phyloP scores from a whole-genome alignment of 2,329 filamentous ascomycete species.

The Meredithiella fracta region DNA sequence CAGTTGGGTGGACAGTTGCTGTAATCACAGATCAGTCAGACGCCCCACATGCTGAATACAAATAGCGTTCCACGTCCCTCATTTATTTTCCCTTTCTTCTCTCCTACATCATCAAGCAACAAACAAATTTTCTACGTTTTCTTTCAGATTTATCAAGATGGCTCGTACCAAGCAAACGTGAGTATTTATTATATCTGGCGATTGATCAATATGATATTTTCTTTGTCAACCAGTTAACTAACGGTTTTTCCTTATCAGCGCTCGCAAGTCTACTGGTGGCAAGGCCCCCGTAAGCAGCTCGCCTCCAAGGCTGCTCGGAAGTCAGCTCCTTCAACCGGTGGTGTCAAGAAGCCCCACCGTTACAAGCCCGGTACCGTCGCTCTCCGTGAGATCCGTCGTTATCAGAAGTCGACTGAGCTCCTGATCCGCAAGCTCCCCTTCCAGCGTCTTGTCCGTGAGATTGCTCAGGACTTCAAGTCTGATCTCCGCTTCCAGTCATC shows the following conservation, averaged over 20 bases:
- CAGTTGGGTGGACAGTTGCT: neutral
- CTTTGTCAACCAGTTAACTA: neutral
- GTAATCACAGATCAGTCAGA: conserved; percentile 17
- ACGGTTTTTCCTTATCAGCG: conserved; percentile 18
- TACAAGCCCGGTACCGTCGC: conserved; percentile 88
- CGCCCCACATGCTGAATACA: conserved; percentile 18
- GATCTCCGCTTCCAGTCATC: conserved; percentile 96
- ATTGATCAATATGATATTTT: neutral
- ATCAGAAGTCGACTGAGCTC: conserved; percentile 94
- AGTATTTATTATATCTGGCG: conserved; percentile 7
- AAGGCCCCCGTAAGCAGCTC: conserved; percentile 85
- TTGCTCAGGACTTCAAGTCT: conserved; percentile 89
- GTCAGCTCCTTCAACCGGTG: conserved; percentile 88
- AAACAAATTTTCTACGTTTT: conserved; percentile 21
- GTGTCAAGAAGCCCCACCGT: conserved; percentile 91
- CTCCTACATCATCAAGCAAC: conserved; percentile 24
- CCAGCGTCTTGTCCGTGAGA: conserved; percentile 93
- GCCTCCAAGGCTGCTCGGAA: conserved; percentile 99
- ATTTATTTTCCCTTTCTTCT: conserved; percentile 15
- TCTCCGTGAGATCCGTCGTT: conserved; percentile 95
- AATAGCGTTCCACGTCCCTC: conserved; percentile 16
- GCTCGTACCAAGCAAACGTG: conserved; percentile 48
- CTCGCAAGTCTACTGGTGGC: conserved; percentile 64
- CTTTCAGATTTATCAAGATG: conserved; percentile 33
- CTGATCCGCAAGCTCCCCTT: conserved; percentile 95